Conservation (phyloP, 768 basidiomycete genomes). For the Tricholoma matsutake region DNA sequence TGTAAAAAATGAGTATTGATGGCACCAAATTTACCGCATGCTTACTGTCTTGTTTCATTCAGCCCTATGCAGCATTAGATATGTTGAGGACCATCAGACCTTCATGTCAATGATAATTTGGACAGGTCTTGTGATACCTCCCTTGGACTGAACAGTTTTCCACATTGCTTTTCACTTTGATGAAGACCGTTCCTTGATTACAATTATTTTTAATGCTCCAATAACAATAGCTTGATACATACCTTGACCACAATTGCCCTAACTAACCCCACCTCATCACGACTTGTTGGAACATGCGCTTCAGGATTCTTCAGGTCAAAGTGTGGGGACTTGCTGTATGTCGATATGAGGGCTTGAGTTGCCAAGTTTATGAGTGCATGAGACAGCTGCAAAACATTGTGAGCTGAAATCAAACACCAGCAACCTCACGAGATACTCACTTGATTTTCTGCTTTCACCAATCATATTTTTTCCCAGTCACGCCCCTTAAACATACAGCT, state of each 20-base stretch:
- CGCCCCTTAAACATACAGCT: too few species aligned
- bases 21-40: background rate
- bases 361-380: slow-evolving; percentile 1
- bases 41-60: background rate
- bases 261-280: background rate
- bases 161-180: slow-evolving; percentile 21
- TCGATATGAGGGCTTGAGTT: slow-evolving; percentile 25
- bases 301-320: slow-evolving; percentile 14
- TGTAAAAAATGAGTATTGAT: slow-evolving; percentile 4
- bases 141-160: background rate
- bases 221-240: background rate
- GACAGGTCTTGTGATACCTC: too few species aligned
- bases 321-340: slow-evolving; percentile 22
- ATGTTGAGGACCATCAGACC: slow-evolving; percentile 27
- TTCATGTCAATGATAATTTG: too few species aligned
- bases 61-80: slow-evolving; percentile 23
- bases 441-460: too few species aligned
- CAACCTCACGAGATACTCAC: background rate
- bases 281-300: background rate
- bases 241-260: background rate
- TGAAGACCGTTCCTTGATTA: slow-evolving; percentile 24
- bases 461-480: too few species aligned
- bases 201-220: background rate
- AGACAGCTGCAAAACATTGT: slow-evolving; percentile 12
- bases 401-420: slow-evolving; percentile 4